Base-by-base conservation (phyloP, 2,329 filamentous ascomycete genomes). In the Juglanconis oblonga region DNA sequence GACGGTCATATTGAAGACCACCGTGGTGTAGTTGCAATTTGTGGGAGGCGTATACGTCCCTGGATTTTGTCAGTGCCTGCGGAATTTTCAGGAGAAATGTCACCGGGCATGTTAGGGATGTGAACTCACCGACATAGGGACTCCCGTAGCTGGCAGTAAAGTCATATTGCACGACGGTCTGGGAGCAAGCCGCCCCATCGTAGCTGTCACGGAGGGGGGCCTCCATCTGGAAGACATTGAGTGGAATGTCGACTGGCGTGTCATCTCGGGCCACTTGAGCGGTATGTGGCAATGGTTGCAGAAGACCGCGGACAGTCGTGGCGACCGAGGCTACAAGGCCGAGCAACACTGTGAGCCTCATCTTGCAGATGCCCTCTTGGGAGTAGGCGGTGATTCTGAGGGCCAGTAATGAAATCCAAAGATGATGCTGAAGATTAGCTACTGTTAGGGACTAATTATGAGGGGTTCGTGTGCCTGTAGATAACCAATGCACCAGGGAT, bases 1-100 rank as follows among this genome's bases (percentile, higher is more conserved):
- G 14, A 90, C 87, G 0, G 88, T 92, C 66, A 95, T 83, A 68
- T 92, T 92, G 72, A 95, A 84, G 33, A 85, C 81, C n/a, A 93
- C 87, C 35, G 85, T 82, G 68, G 92, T 89, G 76, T 93, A 95
- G 11, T 80, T 72, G 72, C 88, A 92, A 29, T 73, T 67, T 14
- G 85, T 24, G 1, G 89, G 89, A 8, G 90, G 90, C 1, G 73
- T 77, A 69, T 91, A 92, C n/a, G 78, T 72, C 48, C 84, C 86
- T 88, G 61, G 52, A 17, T 36, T 32, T 45, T 44, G 9, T 52
- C 31, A 59, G 66, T 10, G n/a, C 50, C 45, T 40, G 24, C 24
- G 3, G 4, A 24, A 24, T 24, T 24, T 24, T 24, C 17, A 48
- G n/a, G 45, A 5, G 9, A 5, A 17, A 11, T 13, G 9, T 42